phyloP scores from a whole-genome alignment of 2,329 filamentous ascomycete genomes.

The Nemania diffusa region DNA sequence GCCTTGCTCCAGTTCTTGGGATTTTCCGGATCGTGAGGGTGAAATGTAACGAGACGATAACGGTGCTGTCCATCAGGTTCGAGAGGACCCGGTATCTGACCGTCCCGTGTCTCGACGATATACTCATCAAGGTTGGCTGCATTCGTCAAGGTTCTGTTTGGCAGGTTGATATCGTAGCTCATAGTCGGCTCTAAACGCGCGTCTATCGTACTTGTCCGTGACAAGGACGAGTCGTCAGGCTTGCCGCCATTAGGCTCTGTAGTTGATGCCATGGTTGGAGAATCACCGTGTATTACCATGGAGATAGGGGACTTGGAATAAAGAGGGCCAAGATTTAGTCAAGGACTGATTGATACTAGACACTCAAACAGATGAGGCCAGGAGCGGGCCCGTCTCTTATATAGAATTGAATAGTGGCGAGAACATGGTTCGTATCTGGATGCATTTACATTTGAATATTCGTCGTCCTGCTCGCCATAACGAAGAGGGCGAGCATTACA shows the following conservation, averaged over 20 bases:
- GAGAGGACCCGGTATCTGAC: conserved; percentile 66
- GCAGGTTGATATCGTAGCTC: conserved; percentile 61
- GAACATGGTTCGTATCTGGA: not conserved
- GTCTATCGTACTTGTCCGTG: conserved; percentile 25
- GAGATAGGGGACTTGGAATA: not conserved
- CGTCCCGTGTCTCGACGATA: conserved; percentile 67
- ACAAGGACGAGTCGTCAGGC: conserved; percentile 12
- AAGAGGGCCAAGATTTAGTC: not conserved
- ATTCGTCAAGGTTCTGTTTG: conserved; percentile 70
- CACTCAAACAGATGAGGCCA: not conserved
- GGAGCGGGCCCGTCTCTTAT: conserved; percentile 18
- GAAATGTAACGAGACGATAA: conserved; percentile 74
- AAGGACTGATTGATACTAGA: conserved; percentile 10
- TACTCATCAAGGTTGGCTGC: conserved; percentile 74
- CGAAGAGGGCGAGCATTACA: conserved; percentile 27
- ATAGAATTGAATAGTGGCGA: conserved; percentile 15
- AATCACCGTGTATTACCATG: conserved; percentile 5
- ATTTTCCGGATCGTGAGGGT: conserved; percentile 76
- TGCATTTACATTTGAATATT: not conserved
- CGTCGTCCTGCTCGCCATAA: conserved; percentile 2
- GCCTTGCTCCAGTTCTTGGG: conserved; percentile 86
- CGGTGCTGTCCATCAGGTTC: conserved; percentile 44
- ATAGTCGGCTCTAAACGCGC: conserved; percentile 19
- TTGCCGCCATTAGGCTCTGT: not conserved
- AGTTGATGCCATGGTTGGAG: conserved; percentile 22